These are phyloP conservation scores for Flagelloscypha sp. DNA, from an alignment of 768 basidiomycete genomes.

Conservation along the genomic window DNA sequence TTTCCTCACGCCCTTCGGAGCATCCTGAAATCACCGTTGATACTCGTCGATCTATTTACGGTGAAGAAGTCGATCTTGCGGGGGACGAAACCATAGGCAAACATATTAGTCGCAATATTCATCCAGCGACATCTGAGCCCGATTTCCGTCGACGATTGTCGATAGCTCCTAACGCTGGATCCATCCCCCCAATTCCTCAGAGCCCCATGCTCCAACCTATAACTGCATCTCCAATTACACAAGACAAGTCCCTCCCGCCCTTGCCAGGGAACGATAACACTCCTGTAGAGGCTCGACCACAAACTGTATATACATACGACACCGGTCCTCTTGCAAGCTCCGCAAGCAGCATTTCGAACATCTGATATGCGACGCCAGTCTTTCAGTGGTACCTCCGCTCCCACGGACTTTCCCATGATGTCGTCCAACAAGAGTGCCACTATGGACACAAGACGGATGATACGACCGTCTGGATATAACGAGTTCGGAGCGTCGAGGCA, in stretches of 20 bases:
- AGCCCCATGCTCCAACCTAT: slow-evolving; percentile 10
- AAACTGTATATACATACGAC: slow-evolving; percentile 58
- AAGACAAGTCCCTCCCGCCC: slow-evolving; percentile 76
- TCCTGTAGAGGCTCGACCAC: slow-evolving; percentile 43
- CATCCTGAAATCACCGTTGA: slow-evolving; percentile 42
- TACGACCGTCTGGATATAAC: slow-evolving; percentile 45
- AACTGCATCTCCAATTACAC: slow-evolving; percentile 23
- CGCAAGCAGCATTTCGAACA: slow-evolving; percentile 54
- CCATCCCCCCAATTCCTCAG: slow-evolving; percentile 15
- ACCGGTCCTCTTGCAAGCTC: slow-evolving; percentile 49
- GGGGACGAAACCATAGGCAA: slow-evolving; percentile 32
- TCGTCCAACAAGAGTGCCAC: slow-evolving; percentile 29
- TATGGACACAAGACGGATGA: slow-evolving; percentile 26
- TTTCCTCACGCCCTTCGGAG: slow-evolving; percentile 58
- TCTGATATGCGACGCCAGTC: slow-evolving; percentile 63
- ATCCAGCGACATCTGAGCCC: slow-evolving; percentile 53
- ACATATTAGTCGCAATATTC: slow-evolving; percentile 29
- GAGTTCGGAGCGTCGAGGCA: slow-evolving; percentile 67
- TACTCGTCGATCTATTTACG: slow-evolving; percentile 34
- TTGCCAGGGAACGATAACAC: slow-evolving; percentile 42
- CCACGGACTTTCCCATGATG: slow-evolving; percentile 49
- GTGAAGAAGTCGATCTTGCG: slow-evolving; percentile 34
- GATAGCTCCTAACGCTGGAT: slow-evolving; percentile 25
- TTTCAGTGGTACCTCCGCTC: slow-evolving; percentile 57
- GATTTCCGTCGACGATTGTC: slow-evolving; percentile 45